Evolutionary conservation across 371 early-diverging fungal species (phyloP), one percentile per base, ranked within the genome.

Genomic region (Mucor mucedo): DNA sequence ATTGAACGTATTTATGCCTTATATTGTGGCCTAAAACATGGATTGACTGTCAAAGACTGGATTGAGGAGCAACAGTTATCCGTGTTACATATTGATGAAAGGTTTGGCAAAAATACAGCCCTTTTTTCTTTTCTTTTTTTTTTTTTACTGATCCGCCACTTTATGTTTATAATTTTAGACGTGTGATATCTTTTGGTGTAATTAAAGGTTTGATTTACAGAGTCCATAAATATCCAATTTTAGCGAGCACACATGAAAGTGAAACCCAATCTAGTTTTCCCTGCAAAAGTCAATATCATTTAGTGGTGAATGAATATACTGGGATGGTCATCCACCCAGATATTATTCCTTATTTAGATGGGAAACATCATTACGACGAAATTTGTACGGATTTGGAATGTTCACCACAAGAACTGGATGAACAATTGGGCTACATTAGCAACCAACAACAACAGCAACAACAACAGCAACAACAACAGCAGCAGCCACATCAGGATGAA

Each of bases 111-210:
- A n/a, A n/a, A n/a, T n/a, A n/a, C n/a, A n/a, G n/a, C 5, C 11
- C 14, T 33, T 0, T 52, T 33, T 33, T 14, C 1, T 14, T 28
- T 21, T 21, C 0, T 21, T 21, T 21, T 1, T 0, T 21, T 21
- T 21, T 21, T 21, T 21, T 21, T 21, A 21, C 21, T 21, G 21
- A 21, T 21, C 21, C 21, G 21, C 21, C 21, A 1, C 21, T 21
- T 21, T 21, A 35, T 35, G 1, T 35, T 35, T 41, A 16, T 35
- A 41, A 11, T 8, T 29, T 11, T 63, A 92, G 94, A 41, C 88
- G 94, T 5, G 87, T 94, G 55, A 85, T 94, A 33, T 85, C 92
- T 5, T 94, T 89, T 80, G 95, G 93, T 0, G 84, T 91, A 3
- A 82, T 92, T 67, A 91, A 94, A 57, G 89, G 88, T 2, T 82